Evolutionary conservation across 1,139 yeast genomes (phyloP).

Genomic region (Sporopachydermia cereana): DNA sequence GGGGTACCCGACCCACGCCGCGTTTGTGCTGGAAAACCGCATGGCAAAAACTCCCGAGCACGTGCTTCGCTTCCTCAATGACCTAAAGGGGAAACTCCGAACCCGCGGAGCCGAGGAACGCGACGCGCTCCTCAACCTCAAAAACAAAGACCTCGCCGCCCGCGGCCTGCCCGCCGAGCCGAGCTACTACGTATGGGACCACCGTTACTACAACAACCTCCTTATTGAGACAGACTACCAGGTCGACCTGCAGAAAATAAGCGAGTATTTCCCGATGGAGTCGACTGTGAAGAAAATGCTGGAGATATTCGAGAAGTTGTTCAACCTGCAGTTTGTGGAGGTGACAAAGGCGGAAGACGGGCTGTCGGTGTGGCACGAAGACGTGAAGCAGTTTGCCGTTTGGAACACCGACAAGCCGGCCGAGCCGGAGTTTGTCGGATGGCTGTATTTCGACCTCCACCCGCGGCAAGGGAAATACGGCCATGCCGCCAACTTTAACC

Average conservation of each 20-base stretch:
- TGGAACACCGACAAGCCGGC: constrained; percentile 45
- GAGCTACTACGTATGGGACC: constrained; percentile 62
- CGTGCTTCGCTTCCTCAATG: constrained; percentile 50
- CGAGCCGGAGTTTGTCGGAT: constrained; percentile 56
- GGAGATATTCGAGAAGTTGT: constrained; percentile 52
- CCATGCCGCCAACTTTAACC: constrained; percentile 75
- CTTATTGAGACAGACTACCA: constrained; percentile 55
- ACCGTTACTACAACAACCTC: constrained; percentile 49
- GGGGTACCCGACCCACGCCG: constrained; percentile 59
- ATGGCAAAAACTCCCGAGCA: constrained; percentile 62
- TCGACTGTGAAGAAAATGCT: constrained; percentile 59
- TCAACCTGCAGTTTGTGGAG: constrained; percentile 54
- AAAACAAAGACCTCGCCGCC: constrained; percentile 37
- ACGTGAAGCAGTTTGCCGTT: constrained; percentile 64
- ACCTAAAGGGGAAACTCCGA: constrained; percentile 43
- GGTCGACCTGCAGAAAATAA: constrained; percentile 58
- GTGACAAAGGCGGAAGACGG: constrained; percentile 28
- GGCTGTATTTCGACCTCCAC: constrained; percentile 69
- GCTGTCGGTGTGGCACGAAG: constrained; percentile 57
- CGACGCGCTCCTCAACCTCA: constrained; percentile 36
- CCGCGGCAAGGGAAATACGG: constrained; percentile 82
- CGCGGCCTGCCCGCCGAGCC: constrained; percentile 33
- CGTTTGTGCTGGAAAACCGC: constrained; percentile 58
- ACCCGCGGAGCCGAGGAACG: constrained; percentile 51
- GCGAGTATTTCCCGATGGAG: constrained; percentile 71